Evolutionary conservation across 768 basidiomycete species (phyloP).

Genomic region (Exidia glandulosa): DNA sequence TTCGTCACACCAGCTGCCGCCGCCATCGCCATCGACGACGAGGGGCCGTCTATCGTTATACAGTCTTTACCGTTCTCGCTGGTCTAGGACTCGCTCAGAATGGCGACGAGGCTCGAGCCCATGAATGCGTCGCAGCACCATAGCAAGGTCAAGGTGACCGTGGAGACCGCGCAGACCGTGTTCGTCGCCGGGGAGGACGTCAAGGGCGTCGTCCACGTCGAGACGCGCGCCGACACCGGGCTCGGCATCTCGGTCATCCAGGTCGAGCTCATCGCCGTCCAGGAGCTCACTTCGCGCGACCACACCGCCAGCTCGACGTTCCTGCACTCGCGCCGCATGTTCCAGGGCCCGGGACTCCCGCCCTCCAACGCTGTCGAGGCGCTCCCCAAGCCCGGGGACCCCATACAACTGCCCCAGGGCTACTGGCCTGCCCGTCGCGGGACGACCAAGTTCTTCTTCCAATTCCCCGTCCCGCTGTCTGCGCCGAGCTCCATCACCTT

Average conservation of each 20-base stretch:
- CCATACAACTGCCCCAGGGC: slow-evolving; percentile 42
- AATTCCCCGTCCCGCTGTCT: slow-evolving; percentile 55
- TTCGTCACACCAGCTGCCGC: not conserved
- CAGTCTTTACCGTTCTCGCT: too few relatives aligned
- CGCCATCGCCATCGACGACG: not conserved
- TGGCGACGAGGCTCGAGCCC: slow-evolving; percentile 35
- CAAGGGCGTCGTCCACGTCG: slow-evolving; percentile 69
- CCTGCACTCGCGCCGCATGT: slow-evolving; percentile 55
- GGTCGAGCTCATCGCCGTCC: slow-evolving; percentile 64
- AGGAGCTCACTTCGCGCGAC: slow-evolving; percentile 69
- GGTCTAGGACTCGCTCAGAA: not conserved
- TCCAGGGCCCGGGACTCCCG: slow-evolving; percentile 72
- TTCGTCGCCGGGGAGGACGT: slow-evolving; percentile 59
- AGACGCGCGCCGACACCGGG: slow-evolving; percentile 56
- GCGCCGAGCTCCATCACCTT: slow-evolving; percentile 66
- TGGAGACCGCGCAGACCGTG: slow-evolving; percentile 41
- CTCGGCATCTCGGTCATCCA: slow-evolving; percentile 67
- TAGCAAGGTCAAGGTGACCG: slow-evolving; percentile 62
- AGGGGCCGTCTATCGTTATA: too few relatives aligned
- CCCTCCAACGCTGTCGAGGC: slow-evolving; percentile 75
- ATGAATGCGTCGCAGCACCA: slow-evolving; percentile 80
- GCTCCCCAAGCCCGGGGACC: slow-evolving; percentile 45
- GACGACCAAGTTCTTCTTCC: slow-evolving; percentile 67
- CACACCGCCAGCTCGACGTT: slow-evolving; percentile 75
- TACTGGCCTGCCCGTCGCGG: slow-evolving; percentile 70